These are phyloP conservation scores for Bipolaris oryzae DNA, from an alignment of 2,329 filamentous ascomycete species.

Conservation along the genomic window DNA sequence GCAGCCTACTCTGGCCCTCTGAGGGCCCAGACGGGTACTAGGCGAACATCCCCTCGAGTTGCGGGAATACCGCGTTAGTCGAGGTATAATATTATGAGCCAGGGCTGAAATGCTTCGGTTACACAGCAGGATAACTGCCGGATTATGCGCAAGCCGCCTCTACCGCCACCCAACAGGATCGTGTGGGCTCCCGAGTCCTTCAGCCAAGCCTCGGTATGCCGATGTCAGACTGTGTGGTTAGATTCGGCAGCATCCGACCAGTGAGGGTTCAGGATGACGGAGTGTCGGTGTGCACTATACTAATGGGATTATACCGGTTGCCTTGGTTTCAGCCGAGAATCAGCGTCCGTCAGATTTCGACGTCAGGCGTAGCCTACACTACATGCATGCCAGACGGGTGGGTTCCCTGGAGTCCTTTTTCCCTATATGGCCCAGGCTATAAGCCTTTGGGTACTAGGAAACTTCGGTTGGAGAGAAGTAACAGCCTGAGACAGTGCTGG, in stretches of 20 bases:
- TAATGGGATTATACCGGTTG: conserved; percentile 15
- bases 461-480: no score
- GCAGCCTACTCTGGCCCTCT: no score
- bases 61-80: conserved; percentile 4
- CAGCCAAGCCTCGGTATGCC: conserved; percentile 27
- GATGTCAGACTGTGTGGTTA: conserved; percentile 13
- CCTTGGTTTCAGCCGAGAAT: conserved; percentile 10
- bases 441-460: no score
- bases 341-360: conserved; percentile 1
- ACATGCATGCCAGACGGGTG: neutral
- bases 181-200: conserved; percentile 4
- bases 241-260: conserved; percentile 11
- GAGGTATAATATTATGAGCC: neutral
- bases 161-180: conserved; percentile 18
- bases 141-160: conserved; percentile 20
- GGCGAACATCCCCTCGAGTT: neutral
- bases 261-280: conserved; percentile 19
- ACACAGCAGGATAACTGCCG: conserved; percentile 12
- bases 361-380: neutral
- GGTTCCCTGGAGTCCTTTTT: neutral
- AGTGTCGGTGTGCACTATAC: conserved; percentile 27
- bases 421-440: neutral
- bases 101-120: conserved; percentile 4
- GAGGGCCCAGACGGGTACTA: no score
- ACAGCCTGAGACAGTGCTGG: neutral